Percentiles rank a stretch among this genome's conserved stretches.
Evolutionary conservation across 2,329 filamentous ascomycete genomes (phyloP).

Genomic region (Tolypocladium cylindrosporum): DNA sequence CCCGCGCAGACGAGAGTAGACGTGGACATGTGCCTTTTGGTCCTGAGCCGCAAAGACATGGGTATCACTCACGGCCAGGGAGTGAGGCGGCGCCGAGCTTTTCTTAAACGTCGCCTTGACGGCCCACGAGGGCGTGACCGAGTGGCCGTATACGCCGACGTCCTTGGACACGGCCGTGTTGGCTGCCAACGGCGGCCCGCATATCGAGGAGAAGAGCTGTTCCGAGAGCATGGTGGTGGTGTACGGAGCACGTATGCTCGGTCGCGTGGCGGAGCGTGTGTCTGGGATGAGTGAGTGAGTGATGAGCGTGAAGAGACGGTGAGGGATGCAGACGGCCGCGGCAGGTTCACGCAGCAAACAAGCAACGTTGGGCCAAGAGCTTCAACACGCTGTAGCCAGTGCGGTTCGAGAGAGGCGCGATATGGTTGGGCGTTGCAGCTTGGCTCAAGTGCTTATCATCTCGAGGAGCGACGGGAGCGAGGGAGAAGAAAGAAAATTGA

Average conservation of each 20-base stretch:
- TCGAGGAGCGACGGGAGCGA: not conserved
- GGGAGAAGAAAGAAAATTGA: not conserved
- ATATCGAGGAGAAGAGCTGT: constrained; percentile 48
- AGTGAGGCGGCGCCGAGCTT: constrained; percentile 69
- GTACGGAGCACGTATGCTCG: not conserved
- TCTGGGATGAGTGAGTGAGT: not conserved
- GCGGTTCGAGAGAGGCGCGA: not conserved
- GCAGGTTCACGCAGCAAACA: not conserved
- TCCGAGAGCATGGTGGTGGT: constrained; percentile 43
- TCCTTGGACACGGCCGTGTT: constrained; percentile 63
- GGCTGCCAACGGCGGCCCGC: constrained; percentile 46
- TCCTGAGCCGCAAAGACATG: constrained; percentile 89
- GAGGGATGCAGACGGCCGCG: not conserved
- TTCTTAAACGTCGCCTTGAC: constrained; percentile 82
- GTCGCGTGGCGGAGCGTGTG: not conserved
- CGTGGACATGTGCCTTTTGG: constrained; percentile 85
- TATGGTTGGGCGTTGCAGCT: not conserved
- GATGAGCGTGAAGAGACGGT: not conserved
- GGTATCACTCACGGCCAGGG: constrained; percentile 67
- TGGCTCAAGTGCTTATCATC: not conserved
- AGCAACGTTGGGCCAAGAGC: not conserved
- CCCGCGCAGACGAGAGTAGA: constrained; percentile 75
- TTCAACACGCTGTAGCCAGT: not conserved
- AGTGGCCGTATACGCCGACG: constrained; percentile 78
- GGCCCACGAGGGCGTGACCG: constrained; percentile 67